Conservation (phyloP, 192 early-diverging fungal species). For the Entomortierella lignicola region DNA sequence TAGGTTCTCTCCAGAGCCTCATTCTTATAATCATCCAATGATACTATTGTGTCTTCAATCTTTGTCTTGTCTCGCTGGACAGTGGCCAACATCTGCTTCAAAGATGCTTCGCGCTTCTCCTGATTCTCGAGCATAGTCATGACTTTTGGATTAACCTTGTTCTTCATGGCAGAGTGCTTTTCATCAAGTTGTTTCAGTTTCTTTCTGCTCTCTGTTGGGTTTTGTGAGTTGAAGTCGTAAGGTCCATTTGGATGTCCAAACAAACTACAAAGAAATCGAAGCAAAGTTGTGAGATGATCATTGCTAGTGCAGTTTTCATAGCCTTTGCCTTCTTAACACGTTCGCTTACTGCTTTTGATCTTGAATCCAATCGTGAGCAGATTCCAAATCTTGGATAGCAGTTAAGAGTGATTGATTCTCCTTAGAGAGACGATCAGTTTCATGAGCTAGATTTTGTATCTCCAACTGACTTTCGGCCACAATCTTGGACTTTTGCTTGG, state of each 20-base stretch:
- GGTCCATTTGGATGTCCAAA: conserved; percentile 87
- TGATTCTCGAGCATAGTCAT: conserved; percentile 95
- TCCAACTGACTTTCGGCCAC: conserved; percentile 80
- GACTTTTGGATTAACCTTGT: conserved; percentile 92
- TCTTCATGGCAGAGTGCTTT: conserved; percentile 82
- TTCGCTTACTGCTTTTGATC: conserved; percentile 83
- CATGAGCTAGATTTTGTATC: conserved; percentile 82
- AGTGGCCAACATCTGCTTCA: conserved; percentile 89
- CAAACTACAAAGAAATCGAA: conserved; percentile 55
- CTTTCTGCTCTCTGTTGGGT: conserved; percentile 80
- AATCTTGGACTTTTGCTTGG: conserved; percentile 73
- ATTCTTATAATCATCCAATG: conserved; percentile 90
- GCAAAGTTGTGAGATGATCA: too few relatives aligned
- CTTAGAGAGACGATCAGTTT: conserved; percentile 77
- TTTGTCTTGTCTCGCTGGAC: conserved; percentile 94
- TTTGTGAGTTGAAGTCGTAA: conserved; percentile 86
- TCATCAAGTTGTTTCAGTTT: conserved; percentile 80
- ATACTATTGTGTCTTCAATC: conserved; percentile 92
- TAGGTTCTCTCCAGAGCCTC: conserved; percentile 92
- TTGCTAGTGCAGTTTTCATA: too few relatives aligned
- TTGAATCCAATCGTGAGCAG: conserved; percentile 83
- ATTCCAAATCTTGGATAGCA: conserved; percentile 62
- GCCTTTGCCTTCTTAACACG: background rate
- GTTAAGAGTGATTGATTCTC: conserved; percentile 66
- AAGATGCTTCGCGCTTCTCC: conserved; percentile 87